phyloP scores from a whole-genome alignment of 257 asterid genomes.

The Ligustrum vulgare region DNA sequence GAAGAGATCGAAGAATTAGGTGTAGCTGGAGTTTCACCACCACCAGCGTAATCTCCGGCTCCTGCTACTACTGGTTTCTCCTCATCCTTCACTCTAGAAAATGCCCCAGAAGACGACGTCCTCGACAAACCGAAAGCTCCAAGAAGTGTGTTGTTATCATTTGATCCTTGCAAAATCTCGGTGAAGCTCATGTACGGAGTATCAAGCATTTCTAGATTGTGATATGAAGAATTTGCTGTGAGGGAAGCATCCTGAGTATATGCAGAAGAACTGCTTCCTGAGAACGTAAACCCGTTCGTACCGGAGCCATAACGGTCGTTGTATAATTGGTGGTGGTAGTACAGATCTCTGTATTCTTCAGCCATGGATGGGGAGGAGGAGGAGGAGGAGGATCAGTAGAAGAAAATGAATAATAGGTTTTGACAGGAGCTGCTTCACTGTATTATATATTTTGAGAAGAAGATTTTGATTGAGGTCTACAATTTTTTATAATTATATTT shows the following conservation, averaged over 20 bases:
- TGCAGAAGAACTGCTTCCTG: constrained; percentile 29
- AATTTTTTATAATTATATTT: constrained; percentile 9
- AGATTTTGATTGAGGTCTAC: constrained; percentile 40
- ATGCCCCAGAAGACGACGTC: constrained; percentile 29
- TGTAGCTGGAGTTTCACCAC: constrained; percentile 44
- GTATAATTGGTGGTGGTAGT: constrained; percentile 56
- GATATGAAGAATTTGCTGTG: constrained; percentile 28
- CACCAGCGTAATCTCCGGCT: constrained; percentile 14
- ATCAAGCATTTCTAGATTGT: constrained; percentile 48
- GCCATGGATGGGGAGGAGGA: constrained; percentile 49
- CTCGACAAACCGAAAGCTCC: constrained; percentile 34
- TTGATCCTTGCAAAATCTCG: constrained; percentile 47
- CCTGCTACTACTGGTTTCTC: constrained; percentile 19
- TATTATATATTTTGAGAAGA: constrained; percentile 66
- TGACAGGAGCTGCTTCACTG: constrained; percentile 47
- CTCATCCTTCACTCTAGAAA: constrained; percentile 30
- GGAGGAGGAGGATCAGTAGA: constrained; percentile 16
- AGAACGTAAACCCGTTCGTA: constrained; percentile 28
- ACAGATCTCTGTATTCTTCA: constrained; percentile 49
- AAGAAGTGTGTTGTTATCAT: constrained; percentile 31
- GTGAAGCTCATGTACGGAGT: constrained; percentile 46
- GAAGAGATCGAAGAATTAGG: constrained; percentile 68
- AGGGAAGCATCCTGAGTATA: constrained; percentile 28
- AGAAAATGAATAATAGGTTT: constrained; percentile 33
- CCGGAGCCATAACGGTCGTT: constrained; percentile 21